phyloP scores from a whole-genome alignment of 1,284 basidiomycete genomes.

The Coniophora puteana region DNA sequence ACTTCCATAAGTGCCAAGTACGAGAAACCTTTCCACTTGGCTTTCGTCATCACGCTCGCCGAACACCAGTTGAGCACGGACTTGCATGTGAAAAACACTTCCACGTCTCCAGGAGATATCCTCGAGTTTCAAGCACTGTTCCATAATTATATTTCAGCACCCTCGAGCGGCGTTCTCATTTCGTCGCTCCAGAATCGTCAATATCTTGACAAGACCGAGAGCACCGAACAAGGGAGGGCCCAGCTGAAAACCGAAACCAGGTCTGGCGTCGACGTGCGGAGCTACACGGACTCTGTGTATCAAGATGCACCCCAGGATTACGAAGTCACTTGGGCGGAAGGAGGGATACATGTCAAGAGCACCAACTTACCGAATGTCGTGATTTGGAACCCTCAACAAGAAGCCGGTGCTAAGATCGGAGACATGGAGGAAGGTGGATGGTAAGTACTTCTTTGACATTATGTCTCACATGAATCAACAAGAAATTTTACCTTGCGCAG shows the following conservation, averaged over 20 bases:
- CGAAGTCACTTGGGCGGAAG: conserved; percentile 55
- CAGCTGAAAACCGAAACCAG: conserved; percentile 60
- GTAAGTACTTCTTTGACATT: conserved; percentile 39
- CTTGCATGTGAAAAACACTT: conserved; percentile 74
- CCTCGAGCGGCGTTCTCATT: conserved; percentile 53
- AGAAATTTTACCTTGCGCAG: conserved; percentile 34
- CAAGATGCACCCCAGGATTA: conserved; percentile 58
- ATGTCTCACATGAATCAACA: conserved; percentile 6
- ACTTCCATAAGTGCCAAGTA: conserved; percentile 56
- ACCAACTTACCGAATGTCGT: conserved; percentile 73
- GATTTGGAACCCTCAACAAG: conserved; percentile 82
- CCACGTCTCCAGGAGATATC: conserved; percentile 35
- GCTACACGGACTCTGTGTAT: conserved; percentile 73
- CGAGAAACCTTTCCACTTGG: conserved; percentile 61
- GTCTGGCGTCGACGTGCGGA: conserved; percentile 56
- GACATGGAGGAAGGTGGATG: conserved; percentile 89
- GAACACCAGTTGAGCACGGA: conserved; percentile 75
- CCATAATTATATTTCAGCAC: conserved; percentile 82
- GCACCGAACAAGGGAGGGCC: conserved; percentile 44
- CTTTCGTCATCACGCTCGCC: conserved; percentile 76
- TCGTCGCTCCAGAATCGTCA: conserved; percentile 54
- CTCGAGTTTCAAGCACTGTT: conserved; percentile 86
- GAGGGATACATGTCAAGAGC: conserved; percentile 55
- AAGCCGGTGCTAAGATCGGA: conserved; percentile 63
- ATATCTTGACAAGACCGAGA: conserved; percentile 79